A percentile compares a stretch with the other conserved stretches of the same genome.
Evolutionary conservation across 2,329 filamentous ascomycete genomes (phyloP).

Genomic region (Coccinonectria pachysandricola): DNA sequence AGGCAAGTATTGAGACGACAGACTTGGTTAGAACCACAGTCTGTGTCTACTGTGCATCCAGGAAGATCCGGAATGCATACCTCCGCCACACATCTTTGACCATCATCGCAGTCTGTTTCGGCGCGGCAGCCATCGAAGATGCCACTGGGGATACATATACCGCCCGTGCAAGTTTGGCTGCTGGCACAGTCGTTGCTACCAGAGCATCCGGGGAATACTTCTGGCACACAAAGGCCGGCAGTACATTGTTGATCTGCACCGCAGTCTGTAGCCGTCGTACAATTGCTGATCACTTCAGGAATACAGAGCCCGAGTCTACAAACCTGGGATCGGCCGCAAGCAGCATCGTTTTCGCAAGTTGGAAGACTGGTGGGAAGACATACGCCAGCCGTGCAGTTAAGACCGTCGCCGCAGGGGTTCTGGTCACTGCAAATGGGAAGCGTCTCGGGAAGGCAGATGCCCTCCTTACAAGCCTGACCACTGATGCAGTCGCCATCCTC

Average conservation of each 20-base stretch:
- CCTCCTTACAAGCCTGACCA: neutral
- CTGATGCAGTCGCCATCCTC: neutral
- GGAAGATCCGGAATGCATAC: neutral
- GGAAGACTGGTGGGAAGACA: neutral
- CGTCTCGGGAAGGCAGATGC: neutral
- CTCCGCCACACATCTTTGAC: neutral
- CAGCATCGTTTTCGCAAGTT: neutral
- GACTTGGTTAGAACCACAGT: constrained; percentile 1
- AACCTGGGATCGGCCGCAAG: neutral
- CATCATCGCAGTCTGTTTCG: neutral
- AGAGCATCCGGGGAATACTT: neutral
- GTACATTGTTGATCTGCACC: neutral
- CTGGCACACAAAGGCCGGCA: neutral
- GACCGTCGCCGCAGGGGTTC: neutral
- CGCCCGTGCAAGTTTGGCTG: neutral
- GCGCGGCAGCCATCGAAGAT: neutral
- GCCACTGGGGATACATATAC: constrained; percentile 1
- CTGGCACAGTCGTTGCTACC: neutral
- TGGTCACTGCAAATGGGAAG: neutral
- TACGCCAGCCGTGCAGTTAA: neutral
- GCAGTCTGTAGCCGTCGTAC: neutral
- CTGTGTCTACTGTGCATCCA: constrained; percentile 1
- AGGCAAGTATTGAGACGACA: constrained; percentile 1
- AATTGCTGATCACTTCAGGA: neutral
- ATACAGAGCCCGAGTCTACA: neutral